phyloP scores from a whole-genome alignment of 2,329 filamentous ascomycete genomes.

The Hirsutella thompsonii region DNA sequence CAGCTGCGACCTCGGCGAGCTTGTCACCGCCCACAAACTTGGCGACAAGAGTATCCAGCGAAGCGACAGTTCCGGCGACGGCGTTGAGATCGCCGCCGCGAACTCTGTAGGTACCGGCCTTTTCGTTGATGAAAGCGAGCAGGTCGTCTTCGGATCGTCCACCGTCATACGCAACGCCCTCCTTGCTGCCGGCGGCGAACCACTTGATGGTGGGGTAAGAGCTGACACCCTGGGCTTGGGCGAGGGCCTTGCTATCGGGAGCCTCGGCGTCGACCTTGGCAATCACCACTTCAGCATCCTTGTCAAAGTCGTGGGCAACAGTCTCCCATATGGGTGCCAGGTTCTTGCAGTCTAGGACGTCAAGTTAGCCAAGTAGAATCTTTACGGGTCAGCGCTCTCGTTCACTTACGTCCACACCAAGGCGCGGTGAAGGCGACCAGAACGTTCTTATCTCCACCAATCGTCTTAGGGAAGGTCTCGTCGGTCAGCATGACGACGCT shows the following conservation, averaged over 20 bases:
- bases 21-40: conserved; percentile 55
- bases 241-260: conserved; percentile 67
- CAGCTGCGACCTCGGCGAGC: conserved; percentile 50
- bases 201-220: conserved; percentile 97
- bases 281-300: conserved; percentile 67
- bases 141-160: conserved; percentile 67
- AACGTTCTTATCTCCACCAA: conserved; percentile 80
- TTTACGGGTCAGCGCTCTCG: not conserved
- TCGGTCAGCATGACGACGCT: conserved; percentile 72
- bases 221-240: conserved; percentile 62
- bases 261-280: conserved; percentile 94
- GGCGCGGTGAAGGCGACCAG: conserved; percentile 95
- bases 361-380: conserved; percentile 1
- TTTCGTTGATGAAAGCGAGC: conserved; percentile 71
- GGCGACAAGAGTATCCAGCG: conserved; percentile 62
- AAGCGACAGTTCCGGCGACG: conserved; percentile 69
- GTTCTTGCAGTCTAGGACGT: conserved; percentile 74
- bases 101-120: conserved; percentile 76
- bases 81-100: conserved; percentile 68
- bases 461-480: conserved; percentile 57
- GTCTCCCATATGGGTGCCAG: conserved; percentile 86
- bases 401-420: conserved; percentile 88
- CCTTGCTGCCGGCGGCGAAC: conserved; percentile 76
- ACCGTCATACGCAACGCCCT: conserved; percentile 58
- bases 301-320: conserved; percentile 67